A percentile compares a stretch with the other conserved stretches of the same genome.
Evolutionary conservation across 169 alveolate species (phyloP).

Genomic region (Plasmodium knowlesi): DNA sequence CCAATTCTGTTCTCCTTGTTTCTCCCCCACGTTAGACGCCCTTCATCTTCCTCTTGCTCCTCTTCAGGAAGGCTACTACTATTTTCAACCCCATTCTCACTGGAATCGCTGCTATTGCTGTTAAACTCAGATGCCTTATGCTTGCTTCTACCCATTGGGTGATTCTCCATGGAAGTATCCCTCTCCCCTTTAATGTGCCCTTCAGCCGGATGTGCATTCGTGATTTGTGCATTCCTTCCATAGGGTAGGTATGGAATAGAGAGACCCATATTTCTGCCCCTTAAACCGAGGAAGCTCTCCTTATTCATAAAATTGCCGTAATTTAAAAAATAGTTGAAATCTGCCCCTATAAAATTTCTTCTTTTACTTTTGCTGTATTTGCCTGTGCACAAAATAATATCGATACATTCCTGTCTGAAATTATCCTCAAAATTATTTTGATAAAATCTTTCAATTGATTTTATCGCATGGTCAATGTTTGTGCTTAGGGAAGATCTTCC

Average conservation of each 20-base stretch:
- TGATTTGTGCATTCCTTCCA: background rate
- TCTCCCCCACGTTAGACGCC: background rate
- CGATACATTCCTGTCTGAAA: constrained; percentile 90
- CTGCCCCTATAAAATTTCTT: constrained; percentile 18
- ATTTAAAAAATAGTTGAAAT: constrained; percentile 42
- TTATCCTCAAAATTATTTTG: constrained; percentile 90
- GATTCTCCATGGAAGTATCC: background rate
- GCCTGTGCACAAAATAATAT: constrained; percentile 83
- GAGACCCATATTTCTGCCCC: background rate
- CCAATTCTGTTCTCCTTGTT: background rate
- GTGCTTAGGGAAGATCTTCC: constrained; percentile 91
- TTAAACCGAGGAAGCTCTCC: background rate
- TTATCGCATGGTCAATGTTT: constrained; percentile 88
- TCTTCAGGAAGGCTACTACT: background rate
- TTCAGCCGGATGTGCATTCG: background rate
- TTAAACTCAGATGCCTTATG: background rate
- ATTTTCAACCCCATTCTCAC: background rate
- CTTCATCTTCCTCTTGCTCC: background rate
- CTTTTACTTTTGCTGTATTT: constrained; percentile 72
- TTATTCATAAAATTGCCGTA: constrained; percentile 33
- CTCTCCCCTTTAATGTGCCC: background rate
- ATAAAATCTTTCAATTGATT: constrained; percentile 88
- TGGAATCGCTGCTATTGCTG: background rate
- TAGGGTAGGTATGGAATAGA: background rate
- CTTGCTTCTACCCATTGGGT: background rate